Evolutionary conservation across 495 filamentous ascomycete genomes (phyloP), one percentile per base, ranked within the genome.

Genomic region (Penicillium roqueforti): DNA sequence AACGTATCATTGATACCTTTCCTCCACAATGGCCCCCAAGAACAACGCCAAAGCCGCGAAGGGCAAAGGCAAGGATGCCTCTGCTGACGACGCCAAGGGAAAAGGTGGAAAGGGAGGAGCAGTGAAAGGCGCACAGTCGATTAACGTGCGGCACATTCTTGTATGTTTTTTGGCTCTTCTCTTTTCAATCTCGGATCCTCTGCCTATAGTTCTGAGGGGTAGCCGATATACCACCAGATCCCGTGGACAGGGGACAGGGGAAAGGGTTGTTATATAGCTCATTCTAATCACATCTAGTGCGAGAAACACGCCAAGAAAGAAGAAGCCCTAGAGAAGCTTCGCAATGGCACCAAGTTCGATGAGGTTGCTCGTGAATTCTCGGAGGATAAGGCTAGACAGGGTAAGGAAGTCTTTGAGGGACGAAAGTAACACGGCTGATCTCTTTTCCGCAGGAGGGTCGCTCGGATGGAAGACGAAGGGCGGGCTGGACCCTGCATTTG

Each of bases 61-160:
- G 54, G 71, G 66, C 43, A 78, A 82, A 52, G 73, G 73, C 16
- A 79, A 81, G 38, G 74, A 72, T 31, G 70, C 66, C n/a, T 69
- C 68, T 18, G 78, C 75, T 31, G 71, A 71, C 31, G 66, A 71
- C 25, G 65, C 58, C 10, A 66, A 76, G 56, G 63, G 61, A 51
- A 75, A 77, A 48, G 71, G 67, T 31, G 71, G 69, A 45, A 67
- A 74, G 46, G 70, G 69, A 22, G 66, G 68, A 23, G 67, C 66
- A 51, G 72, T 87, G 59, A 95, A 93, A 68, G 80, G 86, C 5
- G 89, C 87, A 1, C 87, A 83, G 56, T 80, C 80, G 38, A 89
- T 97, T 62, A 91, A 95, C 60, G 88, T 92, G 37, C 79, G 92
- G 18, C 92, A 97, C 70, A 95, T 97, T 60, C 76, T 97, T 58